Percentiles rank a stretch among this genome's conserved stretches.
Evolutionary conservation across 2,329 filamentous ascomycete species (phyloP).

Genomic region (Beauveria sp.): DNA sequence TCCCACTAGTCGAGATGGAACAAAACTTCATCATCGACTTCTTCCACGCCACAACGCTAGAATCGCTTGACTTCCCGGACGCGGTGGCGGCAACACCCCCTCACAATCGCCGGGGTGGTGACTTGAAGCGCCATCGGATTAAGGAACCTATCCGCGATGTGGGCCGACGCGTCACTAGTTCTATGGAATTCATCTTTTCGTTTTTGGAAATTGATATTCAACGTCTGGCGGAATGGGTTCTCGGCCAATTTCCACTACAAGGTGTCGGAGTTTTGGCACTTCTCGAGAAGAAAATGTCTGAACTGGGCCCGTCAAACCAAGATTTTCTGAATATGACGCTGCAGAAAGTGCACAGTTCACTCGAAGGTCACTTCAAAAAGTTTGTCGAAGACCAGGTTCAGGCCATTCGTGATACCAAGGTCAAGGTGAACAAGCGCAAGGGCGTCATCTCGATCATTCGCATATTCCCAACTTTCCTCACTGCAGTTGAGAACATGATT

Average conservation of each 20-base stretch:
- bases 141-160: conserved; percentile 86
- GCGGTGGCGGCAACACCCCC: conserved; percentile 60
- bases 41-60: conserved; percentile 85
- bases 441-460: conserved; percentile 94
- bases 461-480: conserved; percentile 81
- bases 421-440: conserved; percentile 98
- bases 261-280: conserved; percentile 78
- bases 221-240: conserved; percentile 73
- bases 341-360: conserved; percentile 67
- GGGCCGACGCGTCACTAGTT: conserved; percentile 73
- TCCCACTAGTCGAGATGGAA: conserved; percentile 80
- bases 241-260: conserved; percentile 78
- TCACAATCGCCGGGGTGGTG: conserved; percentile 60
- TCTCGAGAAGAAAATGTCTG: conserved; percentile 69
- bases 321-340: conserved; percentile 78
- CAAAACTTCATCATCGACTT: conserved; percentile 97
- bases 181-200: conserved; percentile 82
- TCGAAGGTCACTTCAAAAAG: conserved; percentile 71
- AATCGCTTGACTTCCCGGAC: conserved; percentile 76
- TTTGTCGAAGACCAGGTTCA: conserved; percentile 94
- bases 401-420: conserved; percentile 95
- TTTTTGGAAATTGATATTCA: conserved; percentile 76
- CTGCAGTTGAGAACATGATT: conserved; percentile 78
- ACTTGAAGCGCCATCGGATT: conserved; percentile 64
- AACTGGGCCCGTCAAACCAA: conserved; percentile 84